Base-by-base conservation (phyloP, 768 basidiomycete genomes). In the Hortiboletus flavorubellus region DNA sequence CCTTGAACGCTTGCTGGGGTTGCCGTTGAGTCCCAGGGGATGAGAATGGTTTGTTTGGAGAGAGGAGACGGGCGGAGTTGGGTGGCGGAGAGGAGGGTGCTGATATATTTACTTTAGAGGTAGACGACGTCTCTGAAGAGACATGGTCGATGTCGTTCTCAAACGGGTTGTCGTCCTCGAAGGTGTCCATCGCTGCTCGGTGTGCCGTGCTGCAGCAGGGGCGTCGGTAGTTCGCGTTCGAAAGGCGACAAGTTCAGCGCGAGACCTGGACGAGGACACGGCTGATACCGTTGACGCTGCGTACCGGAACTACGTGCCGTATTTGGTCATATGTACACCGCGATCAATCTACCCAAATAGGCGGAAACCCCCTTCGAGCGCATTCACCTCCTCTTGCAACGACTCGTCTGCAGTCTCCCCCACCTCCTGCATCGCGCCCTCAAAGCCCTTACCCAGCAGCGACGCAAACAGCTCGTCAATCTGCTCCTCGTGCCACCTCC, bases 401-500 rank as follows among this genome's bases (percentile, higher is more conserved):
- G 64, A 59, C 35, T 55, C 62, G 8, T 66, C 64, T 33, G 60
- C 68, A 37, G 73, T 72, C 46, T 72, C 56, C n/a, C 63, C 65
- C 43, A 51, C 62, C 46, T 51, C 59, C 43, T 53, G 60, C 58
- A 65, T 62, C 14, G 72, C 66, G 46, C 67, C 65, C 62, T 83
- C 81, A 52, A 82, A 84, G 8, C 87, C 87, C 67, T 79, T 85
- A 1, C 95, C 94, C 31, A 98, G 77, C 42, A 99, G 71, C 30
- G 90, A 92, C 26, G 85, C 80, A 72, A 99, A 98, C 51, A 98
- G 72, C 68, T 98, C 96, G 66, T 99, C 95, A 51, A 94, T 81
- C 74, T 98, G 97, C 65, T 93, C 93, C 56, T 98, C 93, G 59
- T 96, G 93, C 97, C 97, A 99, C 52, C 75, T 80, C 30, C 84